Conservation (phyloP, 2,329 filamentous ascomycete genomes). For the Ophiostoma himal-ulmi region DNA sequence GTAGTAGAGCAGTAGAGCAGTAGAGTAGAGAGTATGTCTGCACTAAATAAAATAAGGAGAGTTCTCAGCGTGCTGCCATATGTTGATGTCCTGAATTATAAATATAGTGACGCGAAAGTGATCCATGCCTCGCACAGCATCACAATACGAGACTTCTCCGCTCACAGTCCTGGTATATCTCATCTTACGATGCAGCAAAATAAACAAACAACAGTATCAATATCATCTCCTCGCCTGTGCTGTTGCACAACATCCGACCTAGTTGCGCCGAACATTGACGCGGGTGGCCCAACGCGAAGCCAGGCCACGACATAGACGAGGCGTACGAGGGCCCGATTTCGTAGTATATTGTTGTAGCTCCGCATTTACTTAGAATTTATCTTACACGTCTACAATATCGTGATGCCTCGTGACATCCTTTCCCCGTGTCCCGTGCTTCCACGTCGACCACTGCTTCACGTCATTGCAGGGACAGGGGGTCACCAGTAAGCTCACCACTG, state of each 20-base stretch:
- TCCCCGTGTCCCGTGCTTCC: neutral
- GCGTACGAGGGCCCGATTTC: neutral
- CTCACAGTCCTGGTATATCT: neutral
- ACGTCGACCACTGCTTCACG: neutral
- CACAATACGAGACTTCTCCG: neutral
- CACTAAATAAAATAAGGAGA: neutral
- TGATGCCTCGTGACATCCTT: slow-evolving; percentile 23
- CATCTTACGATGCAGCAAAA: neutral
- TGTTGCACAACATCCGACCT: slow-evolving; percentile 11
- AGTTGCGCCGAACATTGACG: slow-evolving; percentile 14
- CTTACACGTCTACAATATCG: neutral
- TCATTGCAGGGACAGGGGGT: neutral
- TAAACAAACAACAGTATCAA: neutral
- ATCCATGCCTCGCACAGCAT: neutral
- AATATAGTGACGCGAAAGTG: neutral
- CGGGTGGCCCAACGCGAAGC: neutral
- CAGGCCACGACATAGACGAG: slow-evolving; percentile 9
- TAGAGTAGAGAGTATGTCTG: too few relatives aligned
- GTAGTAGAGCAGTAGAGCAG: neutral
- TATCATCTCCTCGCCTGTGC: slow-evolving; percentile 5
- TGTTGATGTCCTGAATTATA: too few relatives aligned
- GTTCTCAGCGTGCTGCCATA: too few relatives aligned
- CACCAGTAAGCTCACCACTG: neutral
- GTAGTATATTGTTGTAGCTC: neutral
- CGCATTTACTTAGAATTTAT: too few relatives aligned